A percentile compares a stretch with the other conserved stretches of the same genome.
Conservation (phyloP, 1,284 basidiomycete species). For the Cryptococcus deneoformans region DNA sequence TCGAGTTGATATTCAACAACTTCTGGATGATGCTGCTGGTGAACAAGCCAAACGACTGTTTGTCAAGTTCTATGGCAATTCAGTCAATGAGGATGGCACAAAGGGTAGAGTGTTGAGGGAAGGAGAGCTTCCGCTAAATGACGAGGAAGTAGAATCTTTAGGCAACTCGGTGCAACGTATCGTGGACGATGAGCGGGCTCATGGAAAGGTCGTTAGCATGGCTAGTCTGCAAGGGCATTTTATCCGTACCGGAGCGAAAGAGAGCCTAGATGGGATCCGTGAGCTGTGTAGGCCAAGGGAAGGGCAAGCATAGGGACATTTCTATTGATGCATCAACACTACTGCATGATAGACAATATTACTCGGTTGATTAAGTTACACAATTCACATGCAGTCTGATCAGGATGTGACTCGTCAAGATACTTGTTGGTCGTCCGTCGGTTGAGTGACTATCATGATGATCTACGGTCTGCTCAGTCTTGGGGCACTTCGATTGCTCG, state of each 20-base stretch:
- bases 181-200: constrained; percentile 52
- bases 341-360: too few species aligned
- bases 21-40: constrained; percentile 84
- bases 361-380: too few species aligned
- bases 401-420: too few species aligned
- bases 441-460: too few species aligned
- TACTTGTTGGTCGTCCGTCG: too few species aligned
- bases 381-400: too few species aligned
- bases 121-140: constrained; percentile 52
- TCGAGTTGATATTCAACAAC: constrained; percentile 80
- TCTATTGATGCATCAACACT: not conserved
- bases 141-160: constrained; percentile 57
- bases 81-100: constrained; percentile 10
- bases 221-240: constrained; percentile 89
- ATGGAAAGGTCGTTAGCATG: constrained; percentile 76
- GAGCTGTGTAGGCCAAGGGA: constrained; percentile 40
- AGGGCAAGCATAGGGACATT: not conserved
- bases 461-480: too few species aligned
- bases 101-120: constrained; percentile 25
- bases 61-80: constrained; percentile 69
- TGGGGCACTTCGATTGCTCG: too few species aligned
- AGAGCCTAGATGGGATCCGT: constrained; percentile 60
- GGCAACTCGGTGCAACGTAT: constrained; percentile 58
- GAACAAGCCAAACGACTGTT: constrained; percentile 78
- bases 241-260: constrained; percentile 67